These are phyloP conservation scores for Metschnikowia proteae DNA, from an alignment of 805 yeast species.

Conservation along the genomic window DNA sequence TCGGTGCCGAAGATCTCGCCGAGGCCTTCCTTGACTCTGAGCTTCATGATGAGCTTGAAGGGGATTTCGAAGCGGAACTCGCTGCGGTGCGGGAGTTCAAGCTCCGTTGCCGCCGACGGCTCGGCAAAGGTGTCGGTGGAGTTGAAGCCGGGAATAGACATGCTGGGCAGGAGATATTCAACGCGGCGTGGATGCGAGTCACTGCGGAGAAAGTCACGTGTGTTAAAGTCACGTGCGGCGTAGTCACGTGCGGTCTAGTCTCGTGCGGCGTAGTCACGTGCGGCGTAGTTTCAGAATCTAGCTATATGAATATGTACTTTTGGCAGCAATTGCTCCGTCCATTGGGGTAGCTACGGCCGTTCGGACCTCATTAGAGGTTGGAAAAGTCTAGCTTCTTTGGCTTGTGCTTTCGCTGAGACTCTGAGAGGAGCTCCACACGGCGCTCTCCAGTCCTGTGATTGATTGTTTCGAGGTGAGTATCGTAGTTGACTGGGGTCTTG, in stretches of 20 bases:
- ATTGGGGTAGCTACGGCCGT: too few relatives aligned
- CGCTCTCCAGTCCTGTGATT: constrained; percentile 42
- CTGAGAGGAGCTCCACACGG: constrained; percentile 25
- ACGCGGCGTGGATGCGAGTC: not conserved
- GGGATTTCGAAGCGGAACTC: constrained; percentile 81
- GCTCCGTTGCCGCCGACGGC: constrained; percentile 13
- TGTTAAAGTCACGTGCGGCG: not conserved
- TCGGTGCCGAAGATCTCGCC: constrained; percentile 95
- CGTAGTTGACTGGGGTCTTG: constrained; percentile 24
- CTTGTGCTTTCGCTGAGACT: constrained; percentile 29
- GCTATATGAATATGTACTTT: too few relatives aligned
- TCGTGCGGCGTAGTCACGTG: too few relatives aligned
- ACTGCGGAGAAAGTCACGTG: too few relatives aligned
- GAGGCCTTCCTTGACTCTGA: constrained; percentile 59
- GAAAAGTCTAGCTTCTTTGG: constrained; percentile 37
- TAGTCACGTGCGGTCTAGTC: too few relatives aligned
- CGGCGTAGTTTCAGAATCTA: too few relatives aligned
- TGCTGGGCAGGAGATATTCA: not conserved
- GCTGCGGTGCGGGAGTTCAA: constrained; percentile 34
- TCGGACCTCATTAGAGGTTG: not conserved
- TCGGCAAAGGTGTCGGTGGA: constrained; percentile 3
- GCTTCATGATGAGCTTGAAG: constrained; percentile 44
- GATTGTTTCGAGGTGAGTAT: constrained; percentile 37
- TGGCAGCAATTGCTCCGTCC: too few relatives aligned
- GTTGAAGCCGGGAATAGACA: constrained; percentile 18